These are phyloP conservation scores for Volvox africanus DNA, from an alignment of 139 green algal species.

Conservation along the genomic window DNA sequence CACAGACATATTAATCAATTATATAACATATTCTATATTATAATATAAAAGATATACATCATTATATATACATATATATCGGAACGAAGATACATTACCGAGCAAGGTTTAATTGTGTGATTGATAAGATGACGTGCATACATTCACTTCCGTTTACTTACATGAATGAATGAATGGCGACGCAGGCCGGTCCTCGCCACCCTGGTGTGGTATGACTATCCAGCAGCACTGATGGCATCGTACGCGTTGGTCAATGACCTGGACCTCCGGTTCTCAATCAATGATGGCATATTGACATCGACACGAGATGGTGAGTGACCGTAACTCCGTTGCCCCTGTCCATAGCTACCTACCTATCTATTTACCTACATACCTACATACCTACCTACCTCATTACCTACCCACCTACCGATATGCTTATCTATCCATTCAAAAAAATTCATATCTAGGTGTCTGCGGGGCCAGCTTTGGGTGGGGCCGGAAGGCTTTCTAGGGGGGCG, in stretches of 20 bases:
- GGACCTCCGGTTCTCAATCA: not conserved
- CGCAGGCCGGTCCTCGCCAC: not conserved
- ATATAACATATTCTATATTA: too few species aligned
- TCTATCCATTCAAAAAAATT: not conserved
- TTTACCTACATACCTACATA: not conserved
- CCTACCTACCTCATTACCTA: not conserved
- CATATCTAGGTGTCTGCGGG: not conserved
- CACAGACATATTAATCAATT: not conserved
- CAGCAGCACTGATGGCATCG: not conserved
- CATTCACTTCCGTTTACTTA: too few species aligned
- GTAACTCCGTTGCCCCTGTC: not conserved
- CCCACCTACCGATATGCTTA: too few species aligned
- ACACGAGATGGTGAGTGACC: not conserved
- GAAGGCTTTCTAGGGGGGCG: too few species aligned
- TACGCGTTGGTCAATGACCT: not conserved
- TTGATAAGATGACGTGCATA: too few species aligned
- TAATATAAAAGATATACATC: not conserved
- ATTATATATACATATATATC: not conserved
- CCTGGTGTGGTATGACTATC: conserved; percentile 4
- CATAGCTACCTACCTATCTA: not conserved
- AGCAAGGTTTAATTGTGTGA: too few species aligned
- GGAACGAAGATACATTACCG: too few species aligned
- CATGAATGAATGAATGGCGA: too few species aligned
- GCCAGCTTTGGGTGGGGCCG: too few species aligned
- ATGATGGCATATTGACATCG: not conserved